Percentiles rank a stretch among this genome's conserved stretches.
Conservation (phyloP, 164 flowering plant genomes). For the Warburgia ugandensis region DNA sequence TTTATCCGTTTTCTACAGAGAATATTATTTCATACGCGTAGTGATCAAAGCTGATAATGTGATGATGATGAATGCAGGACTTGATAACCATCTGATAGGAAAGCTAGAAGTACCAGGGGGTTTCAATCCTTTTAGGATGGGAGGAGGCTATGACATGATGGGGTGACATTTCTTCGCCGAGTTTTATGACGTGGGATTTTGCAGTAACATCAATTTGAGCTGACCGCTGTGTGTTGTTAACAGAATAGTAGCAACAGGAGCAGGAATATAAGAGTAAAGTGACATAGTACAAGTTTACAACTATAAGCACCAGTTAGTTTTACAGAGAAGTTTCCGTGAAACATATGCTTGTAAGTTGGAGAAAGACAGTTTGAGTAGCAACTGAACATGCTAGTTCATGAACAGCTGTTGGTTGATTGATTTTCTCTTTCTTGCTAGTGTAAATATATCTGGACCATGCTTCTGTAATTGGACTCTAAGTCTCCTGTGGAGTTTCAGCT, state of each 20-base stretch:
- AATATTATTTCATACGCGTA: too few relatives aligned
- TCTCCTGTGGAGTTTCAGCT: background rate
- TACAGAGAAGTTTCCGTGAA: background rate
- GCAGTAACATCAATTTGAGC: conserved; percentile 8
- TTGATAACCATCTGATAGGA: conserved; percentile 43
- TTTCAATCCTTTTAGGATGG: conserved; percentile 41
- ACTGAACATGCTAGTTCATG: conserved; percentile 1
- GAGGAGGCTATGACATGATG: conserved; percentile 56
- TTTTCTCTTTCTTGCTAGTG: conserved; percentile 1
- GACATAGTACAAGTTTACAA: conserved; percentile 10
- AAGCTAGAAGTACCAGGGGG: conserved; percentile 55
- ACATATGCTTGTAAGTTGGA: background rate
- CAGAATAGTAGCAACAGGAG: conserved; percentile 16
- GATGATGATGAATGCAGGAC: conserved; percentile 45
- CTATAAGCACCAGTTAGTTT: conserved; percentile 8
- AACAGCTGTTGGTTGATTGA: background rate
- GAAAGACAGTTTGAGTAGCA: too few relatives aligned
- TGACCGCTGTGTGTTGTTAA: conserved; percentile 16
- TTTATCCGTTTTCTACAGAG: too few relatives aligned
- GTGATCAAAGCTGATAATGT: too few relatives aligned
- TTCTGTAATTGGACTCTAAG: background rate
- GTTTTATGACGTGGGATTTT: conserved; percentile 2
- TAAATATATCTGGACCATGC: background rate
- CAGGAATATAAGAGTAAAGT: conserved; percentile 9
- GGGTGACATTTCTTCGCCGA: conserved; percentile 23